Conservation (phyloP, 2,329 filamentous ascomycete species). For the Penicillium occitanis region DNA sequence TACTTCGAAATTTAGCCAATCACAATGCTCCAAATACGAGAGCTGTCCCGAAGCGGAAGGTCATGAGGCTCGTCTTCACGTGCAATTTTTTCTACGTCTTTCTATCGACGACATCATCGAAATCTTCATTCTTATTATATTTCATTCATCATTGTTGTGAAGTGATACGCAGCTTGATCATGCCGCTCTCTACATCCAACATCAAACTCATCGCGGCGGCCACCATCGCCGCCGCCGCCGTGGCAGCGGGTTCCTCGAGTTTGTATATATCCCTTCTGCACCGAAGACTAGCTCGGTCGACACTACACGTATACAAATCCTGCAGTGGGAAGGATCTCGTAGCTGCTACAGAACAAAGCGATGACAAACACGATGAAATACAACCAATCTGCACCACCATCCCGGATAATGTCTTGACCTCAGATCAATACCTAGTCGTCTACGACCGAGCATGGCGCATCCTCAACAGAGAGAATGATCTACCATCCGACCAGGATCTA, state of each 20-base stretch:
- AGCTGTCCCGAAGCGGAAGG: neutral
- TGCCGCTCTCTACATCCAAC: neutral
- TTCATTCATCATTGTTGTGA: neutral
- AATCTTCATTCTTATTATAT: neutral
- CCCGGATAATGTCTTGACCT: constrained; percentile 1
- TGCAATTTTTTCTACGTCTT: neutral
- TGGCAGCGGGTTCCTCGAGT: neutral
- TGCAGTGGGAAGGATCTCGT: neutral
- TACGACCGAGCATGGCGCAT: constrained; percentile 18
- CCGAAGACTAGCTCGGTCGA: neutral
- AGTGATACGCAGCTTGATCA: neutral
- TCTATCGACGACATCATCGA: neutral
- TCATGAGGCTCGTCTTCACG: neutral
- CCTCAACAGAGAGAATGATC: neutral
- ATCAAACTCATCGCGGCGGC: neutral
- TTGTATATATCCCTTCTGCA: constrained; percentile 11
- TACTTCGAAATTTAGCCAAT: neutral
- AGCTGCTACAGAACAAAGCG: neutral
- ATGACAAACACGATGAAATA: neutral
- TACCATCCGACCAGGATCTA: neutral
- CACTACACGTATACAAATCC: constrained; percentile 2
- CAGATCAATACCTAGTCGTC: neutral
- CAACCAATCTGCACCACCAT: constrained; percentile 3
- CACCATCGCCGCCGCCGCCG: neutral
- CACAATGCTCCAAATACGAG: neutral